Base-by-base conservation (phyloP, 805 yeast genomes). In the Suhomyces pyralidae region DNA sequence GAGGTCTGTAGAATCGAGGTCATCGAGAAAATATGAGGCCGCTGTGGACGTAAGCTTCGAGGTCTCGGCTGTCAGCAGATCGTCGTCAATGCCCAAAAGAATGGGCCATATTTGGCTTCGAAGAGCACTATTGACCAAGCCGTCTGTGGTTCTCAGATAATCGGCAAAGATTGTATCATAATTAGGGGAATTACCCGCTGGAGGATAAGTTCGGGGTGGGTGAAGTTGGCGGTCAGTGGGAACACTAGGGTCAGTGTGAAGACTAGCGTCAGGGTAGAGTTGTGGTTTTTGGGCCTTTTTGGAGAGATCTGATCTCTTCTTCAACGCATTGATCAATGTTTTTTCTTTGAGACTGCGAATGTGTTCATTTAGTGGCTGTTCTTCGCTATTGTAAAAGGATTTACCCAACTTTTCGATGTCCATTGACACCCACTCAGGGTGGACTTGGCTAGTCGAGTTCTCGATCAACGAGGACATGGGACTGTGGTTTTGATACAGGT, bases 81-180 rank as follows among this genome's bases (percentile, higher is more conserved):
- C 49, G 9, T 22, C n/a, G 6, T 45, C 45, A 28, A 74, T 48
- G 0, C 73, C 74, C 48, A 82, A 58, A 14, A 83, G 60, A 3
- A 74, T 26, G 0, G 86, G 85, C 89, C 89, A 84, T 1, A 74
- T 67, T 42, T 70, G 61, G 2, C 65, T 36, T 45, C 88, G 66
- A 40, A 77, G 55, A 5, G 71, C 70, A 48, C 68, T 67, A 56
- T 61, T 67, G 6, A 83, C 61, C 15, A 82, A 62, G 0, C 87
- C 86, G 38, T 76, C 79, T 46, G 79, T 68, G 0, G 81, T 71
- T 25, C 75, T 62, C 52, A 80, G 72, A 42, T 73, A 68, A 40
- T 67, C 68, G 9, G 58, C 51, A 57, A 68, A 51, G 62, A 59
- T 52, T 61, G 59, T 44, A 26, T 42, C 45, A n/a, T 58, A 57